Conservation (phyloP, 345 rosid species). For the Raphanus sativus region DNA sequence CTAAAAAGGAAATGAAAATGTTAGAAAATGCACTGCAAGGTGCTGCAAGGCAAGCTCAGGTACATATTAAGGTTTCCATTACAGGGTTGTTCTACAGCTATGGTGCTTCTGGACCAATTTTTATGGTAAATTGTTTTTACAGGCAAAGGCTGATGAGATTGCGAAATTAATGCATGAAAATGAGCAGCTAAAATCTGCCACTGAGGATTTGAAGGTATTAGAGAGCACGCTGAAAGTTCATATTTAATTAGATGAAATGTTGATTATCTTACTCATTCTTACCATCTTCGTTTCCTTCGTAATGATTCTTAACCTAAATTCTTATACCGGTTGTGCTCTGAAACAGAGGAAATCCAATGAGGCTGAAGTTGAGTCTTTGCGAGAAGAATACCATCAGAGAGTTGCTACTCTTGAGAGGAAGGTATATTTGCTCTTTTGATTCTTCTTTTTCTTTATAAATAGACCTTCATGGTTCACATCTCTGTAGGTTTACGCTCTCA, state of each 20-base stretch:
- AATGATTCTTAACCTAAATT: constrained; percentile 11
- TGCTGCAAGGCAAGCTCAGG: constrained; percentile 99
- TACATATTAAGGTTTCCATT: constrained; percentile 38
- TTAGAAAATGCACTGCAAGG: constrained; percentile 96
- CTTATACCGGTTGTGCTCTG: constrained; percentile 37
- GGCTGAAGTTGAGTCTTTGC: constrained; percentile 91
- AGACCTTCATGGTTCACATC: constrained; percentile 16
- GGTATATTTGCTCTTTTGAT: constrained; percentile 45
- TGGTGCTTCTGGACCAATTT: constrained; percentile 23
- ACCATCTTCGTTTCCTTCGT: constrained; percentile 16
- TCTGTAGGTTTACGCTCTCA: constrained; percentile 86
- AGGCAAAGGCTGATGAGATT: constrained; percentile 99
- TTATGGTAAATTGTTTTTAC: constrained; percentile 30
- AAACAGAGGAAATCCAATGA: constrained; percentile 83
- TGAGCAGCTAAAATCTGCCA: constrained; percentile 75
- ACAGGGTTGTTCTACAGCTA: constrained; percentile 16
- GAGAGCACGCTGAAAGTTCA: constrained; percentile 17
- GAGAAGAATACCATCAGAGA: constrained; percentile 98
- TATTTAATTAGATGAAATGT: constrained; percentile 20
- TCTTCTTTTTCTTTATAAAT: constrained; percentile 9
- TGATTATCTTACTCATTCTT: constrained; percentile 2
- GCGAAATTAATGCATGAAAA: constrained; percentile 93
- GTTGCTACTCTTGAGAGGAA: constrained; percentile 93
- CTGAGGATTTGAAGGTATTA: constrained; percentile 87
- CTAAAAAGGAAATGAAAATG: constrained; percentile 86